Conservation (phyloP, 352 stramenopile genomes). For the Albugo laibachii region DNA sequence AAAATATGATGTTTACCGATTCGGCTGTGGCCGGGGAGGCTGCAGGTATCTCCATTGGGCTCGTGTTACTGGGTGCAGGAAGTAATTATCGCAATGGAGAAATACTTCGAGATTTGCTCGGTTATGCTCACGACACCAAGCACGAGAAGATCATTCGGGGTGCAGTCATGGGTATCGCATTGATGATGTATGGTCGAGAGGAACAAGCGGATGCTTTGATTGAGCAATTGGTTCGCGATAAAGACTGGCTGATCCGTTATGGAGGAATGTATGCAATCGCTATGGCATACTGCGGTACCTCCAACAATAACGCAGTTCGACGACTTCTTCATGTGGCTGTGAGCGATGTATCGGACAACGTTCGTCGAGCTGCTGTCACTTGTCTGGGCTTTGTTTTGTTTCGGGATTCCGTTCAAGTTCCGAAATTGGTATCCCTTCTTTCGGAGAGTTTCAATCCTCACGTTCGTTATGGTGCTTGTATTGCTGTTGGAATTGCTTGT, state of each 20-base stretch:
- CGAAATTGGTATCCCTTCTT: constrained; percentile 86
- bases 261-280: constrained; percentile 95
- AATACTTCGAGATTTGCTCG: constrained; percentile 88
- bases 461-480: constrained; percentile 97
- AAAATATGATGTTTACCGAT: constrained; percentile 95
- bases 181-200: constrained; percentile 96
- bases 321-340: constrained; percentile 96
- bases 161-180: constrained; percentile 93
- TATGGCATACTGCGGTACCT: constrained; percentile 94
- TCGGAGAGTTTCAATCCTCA: constrained; percentile 99
- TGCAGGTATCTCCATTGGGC: constrained; percentile 93
- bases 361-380: constrained; percentile 94
- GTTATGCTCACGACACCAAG: constrained; percentile 95
- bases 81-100: constrained; percentile 65
- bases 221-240: constrained; percentile 92
- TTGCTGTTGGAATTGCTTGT: constrained; percentile 97
- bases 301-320: constrained; percentile 93
- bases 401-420: constrained; percentile 89
- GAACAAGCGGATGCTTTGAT: constrained; percentile 93
- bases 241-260: constrained; percentile 96
- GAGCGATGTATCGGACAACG: constrained; percentile 96
- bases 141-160: constrained; percentile 99
- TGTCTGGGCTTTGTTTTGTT: constrained; percentile 97
- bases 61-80: constrained; percentile 90
- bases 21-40: constrained; percentile 95